These are phyloP conservation scores for Rubroboletus satanas DNA, from an alignment of 768 basidiomycete genomes.

Conservation along the genomic window DNA sequence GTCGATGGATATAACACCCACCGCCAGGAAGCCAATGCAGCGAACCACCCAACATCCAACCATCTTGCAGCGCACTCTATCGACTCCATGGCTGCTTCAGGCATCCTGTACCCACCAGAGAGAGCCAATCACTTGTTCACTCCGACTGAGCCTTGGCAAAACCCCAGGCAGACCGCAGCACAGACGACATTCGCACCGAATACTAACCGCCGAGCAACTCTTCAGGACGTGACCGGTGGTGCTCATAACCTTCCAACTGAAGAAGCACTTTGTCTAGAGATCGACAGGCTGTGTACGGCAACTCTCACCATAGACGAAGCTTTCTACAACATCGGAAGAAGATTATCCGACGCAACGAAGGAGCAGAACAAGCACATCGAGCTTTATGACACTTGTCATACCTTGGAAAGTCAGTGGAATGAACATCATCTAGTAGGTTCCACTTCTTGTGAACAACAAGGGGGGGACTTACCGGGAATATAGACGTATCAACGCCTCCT, in stretches of 20 bases:
- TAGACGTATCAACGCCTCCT: constrained; percentile 16
- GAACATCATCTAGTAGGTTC: constrained; percentile 10
- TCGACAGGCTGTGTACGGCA: constrained; percentile 13
- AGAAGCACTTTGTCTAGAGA: constrained; percentile 14
- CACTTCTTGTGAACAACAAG: too few relatives aligned
- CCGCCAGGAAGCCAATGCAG: neutral
- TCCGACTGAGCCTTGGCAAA: neutral
- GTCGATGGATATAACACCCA: constrained; percentile 10
- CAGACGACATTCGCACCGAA: neutral
- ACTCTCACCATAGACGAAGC: constrained; percentile 17
- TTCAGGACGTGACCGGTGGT: neutral
- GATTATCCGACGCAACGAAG: constrained; percentile 3
- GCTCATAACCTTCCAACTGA: constrained; percentile 8
- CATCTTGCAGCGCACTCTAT: neutral
- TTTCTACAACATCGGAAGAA: constrained; percentile 12
- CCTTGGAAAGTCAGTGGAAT: constrained; percentile 14
- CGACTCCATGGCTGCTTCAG: constrained; percentile 7
- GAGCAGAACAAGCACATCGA: constrained; percentile 9
- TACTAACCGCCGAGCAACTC: neutral
- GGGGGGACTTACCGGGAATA: neutral
- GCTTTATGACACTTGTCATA: constrained; percentile 8
- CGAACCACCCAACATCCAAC: neutral
- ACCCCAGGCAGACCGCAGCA: neutral
- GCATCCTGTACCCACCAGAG: neutral
- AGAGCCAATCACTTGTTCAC: neutral